phyloP scores from a whole-genome alignment of 345 rosid genomes.

The Toxicodendron radicans region DNA sequence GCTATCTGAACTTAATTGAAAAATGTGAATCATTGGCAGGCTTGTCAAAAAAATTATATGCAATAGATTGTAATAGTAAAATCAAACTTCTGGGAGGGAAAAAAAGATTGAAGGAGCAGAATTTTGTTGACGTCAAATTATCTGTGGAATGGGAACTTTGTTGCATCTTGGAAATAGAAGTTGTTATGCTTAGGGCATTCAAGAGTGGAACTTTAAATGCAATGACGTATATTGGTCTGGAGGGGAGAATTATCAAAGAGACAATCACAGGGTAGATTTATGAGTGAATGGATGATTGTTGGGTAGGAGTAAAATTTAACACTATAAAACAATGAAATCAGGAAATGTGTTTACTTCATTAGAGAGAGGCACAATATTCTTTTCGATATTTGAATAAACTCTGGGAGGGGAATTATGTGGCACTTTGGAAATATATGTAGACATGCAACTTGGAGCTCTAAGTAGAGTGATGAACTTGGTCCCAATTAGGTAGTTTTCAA shows the following conservation, averaged over 20 bases:
- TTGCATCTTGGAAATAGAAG: background rate
- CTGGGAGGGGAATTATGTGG: background rate
- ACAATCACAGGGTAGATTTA: background rate
- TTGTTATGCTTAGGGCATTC: background rate
- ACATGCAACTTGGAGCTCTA: background rate
- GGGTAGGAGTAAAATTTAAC: no score
- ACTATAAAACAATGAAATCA: no score
- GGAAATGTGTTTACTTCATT: no score
- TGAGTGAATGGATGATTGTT: no score
- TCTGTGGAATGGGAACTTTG: background rate
- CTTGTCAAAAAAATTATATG: background rate
- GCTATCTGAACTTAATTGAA: background rate
- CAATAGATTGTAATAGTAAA: background rate
- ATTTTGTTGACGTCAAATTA: background rate
- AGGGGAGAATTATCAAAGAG: background rate
- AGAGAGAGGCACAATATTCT: no score
- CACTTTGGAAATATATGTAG: background rate
- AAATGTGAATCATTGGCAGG: background rate
- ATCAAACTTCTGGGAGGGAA: background rate
- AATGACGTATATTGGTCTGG: background rate
- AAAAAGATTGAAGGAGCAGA: background rate
- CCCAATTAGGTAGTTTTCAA: no score
- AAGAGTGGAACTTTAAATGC: background rate
- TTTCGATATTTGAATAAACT: no score
- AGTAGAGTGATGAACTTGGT: background rate